phyloP scores from a whole-genome alignment of 768 basidiomycete species.

The Russula earlei region DNA sequence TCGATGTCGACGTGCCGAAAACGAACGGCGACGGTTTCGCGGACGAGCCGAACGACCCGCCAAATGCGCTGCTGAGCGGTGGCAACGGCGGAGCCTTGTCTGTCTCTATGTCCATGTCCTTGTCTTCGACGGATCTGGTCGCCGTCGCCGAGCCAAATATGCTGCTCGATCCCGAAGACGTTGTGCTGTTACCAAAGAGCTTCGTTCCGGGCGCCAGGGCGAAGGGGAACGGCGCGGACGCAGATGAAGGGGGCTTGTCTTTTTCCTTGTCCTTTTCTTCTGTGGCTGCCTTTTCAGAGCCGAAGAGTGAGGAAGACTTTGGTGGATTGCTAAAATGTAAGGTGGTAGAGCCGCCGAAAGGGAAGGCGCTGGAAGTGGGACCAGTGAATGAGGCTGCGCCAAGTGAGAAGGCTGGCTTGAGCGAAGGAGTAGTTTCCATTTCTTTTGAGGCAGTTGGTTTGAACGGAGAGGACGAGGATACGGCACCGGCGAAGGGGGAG shows the following conservation, averaged over 20 bases:
- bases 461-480: not conserved
- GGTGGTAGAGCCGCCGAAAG: not conserved
- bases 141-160: conserved; percentile 9
- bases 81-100: not conserved
- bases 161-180: not conserved
- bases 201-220: not conserved
- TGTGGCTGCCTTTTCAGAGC: not conserved
- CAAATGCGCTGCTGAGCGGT: not conserved
- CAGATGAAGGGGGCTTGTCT: not conserved
- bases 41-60: conserved; percentile 2
- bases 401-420: conserved; percentile 16
- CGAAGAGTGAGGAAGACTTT: conserved; percentile 2
- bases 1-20: conserved; percentile 5
- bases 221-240: not conserved
- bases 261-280: conserved; percentile 5
- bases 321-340: conserved; percentile 7
- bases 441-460: conserved; percentile 1
- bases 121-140: conserved; percentile 8
- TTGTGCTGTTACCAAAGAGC: not conserved
- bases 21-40: conserved; percentile 3
- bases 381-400: not conserved
- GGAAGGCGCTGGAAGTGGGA: not conserved
- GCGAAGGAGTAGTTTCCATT: not conserved
- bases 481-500: not conserved
- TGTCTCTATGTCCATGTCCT: conserved; percentile 1